Conservation (phyloP, 2,329 filamentous ascomycete genomes). For the Colletotrichum siamense region DNA sequence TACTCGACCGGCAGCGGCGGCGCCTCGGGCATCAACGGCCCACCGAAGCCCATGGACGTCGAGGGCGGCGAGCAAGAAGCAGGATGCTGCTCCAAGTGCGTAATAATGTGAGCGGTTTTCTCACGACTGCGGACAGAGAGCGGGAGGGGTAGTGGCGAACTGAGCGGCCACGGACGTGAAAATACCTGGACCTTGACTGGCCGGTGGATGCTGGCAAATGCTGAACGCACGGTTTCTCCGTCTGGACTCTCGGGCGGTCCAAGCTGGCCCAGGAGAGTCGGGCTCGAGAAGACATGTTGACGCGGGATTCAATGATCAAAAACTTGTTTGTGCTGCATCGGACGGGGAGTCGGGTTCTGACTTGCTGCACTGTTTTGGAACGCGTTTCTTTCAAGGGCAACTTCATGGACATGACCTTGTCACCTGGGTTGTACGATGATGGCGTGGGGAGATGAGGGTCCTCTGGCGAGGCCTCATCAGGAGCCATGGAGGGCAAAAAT, state of each 20-base stretch:
- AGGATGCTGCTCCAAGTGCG: slow-evolving; percentile 86
- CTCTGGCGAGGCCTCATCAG: neutral
- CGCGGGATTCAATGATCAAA: slow-evolving; percentile 20
- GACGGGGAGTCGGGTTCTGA: slow-evolving; percentile 43
- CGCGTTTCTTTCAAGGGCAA: slow-evolving; percentile 16
- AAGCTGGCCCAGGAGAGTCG: slow-evolving; percentile 10
- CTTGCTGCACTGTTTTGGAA: slow-evolving; percentile 27
- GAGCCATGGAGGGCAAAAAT: neutral
- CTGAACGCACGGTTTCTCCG: slow-evolving; percentile 10
- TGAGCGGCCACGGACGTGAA: slow-evolving; percentile 5
- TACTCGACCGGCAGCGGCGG: slow-evolving; percentile 76
- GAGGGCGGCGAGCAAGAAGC: slow-evolving; percentile 70
- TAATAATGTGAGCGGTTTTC: slow-evolving; percentile 74
- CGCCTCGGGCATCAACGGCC: slow-evolving; percentile 65
- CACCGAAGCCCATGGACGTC: slow-evolving; percentile 78
- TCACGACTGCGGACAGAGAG: neutral
- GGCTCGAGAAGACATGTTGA: slow-evolving; percentile 13
- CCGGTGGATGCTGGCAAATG: slow-evolving; percentile 12
- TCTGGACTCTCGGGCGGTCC: slow-evolving; percentile 15
- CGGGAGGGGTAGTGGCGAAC: neutral
- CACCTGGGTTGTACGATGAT: neutral
- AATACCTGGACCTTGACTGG: slow-evolving; percentile 15
- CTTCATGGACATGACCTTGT: slow-evolving; percentile 12
- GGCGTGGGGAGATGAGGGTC: neutral
- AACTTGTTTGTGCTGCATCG: slow-evolving; percentile 39